Evolutionary conservation across 352 stramenopile species (phyloP), one percentile per base, ranked within the genome.

Genomic region (Globisporangium perplexum): DNA sequence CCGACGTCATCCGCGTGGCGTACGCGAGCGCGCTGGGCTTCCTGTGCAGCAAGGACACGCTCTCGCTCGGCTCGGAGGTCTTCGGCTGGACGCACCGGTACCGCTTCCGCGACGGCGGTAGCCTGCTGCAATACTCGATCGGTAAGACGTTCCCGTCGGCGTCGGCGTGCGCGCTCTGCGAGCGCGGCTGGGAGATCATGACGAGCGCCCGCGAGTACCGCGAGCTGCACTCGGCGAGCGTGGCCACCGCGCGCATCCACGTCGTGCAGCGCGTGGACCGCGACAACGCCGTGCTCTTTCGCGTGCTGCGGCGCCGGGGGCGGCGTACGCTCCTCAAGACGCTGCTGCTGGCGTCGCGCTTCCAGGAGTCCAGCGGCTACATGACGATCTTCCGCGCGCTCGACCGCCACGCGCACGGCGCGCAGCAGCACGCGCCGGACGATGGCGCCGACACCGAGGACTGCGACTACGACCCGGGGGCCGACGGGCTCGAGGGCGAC

Each of bases 71-170:
- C 47, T 63, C 57, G 0, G 46, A 74, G 24, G 69, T 78, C 14
- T 47, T 78, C 17, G 69, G 69, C 10, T 78, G 69, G 69, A 71
- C 39, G 15, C 66, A 78, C 22, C 60, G 59, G 26, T 69, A 72
- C 45, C 60, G 65, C 18, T 59, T 69, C 12, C 48, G 35, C 14
- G 45, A 54, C 24, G 47, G 65, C 41, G 58, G 46, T 22, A 44
- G 50, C 20, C 36, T 53, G 1, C 48, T 78, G 39, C 68, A 73
- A 53, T 78, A 75, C 35, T 66, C 65, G 35, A 68, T 78, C 22
- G 55, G 43, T 22, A 78, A 78, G 53, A 62, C 58, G 47, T 78
- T 78, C 51, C 43, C 57, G 12, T 50, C 45, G 26, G 20, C 50
- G 26, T 63, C 66, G 26, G 54, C 66, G 8, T 57, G 49, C 20